Percentiles rank a stretch among this genome's conserved stretches.
Evolutionary conservation across 2,329 filamentous ascomycete species (phyloP).

Genomic region (Thelonectria blattea): DNA sequence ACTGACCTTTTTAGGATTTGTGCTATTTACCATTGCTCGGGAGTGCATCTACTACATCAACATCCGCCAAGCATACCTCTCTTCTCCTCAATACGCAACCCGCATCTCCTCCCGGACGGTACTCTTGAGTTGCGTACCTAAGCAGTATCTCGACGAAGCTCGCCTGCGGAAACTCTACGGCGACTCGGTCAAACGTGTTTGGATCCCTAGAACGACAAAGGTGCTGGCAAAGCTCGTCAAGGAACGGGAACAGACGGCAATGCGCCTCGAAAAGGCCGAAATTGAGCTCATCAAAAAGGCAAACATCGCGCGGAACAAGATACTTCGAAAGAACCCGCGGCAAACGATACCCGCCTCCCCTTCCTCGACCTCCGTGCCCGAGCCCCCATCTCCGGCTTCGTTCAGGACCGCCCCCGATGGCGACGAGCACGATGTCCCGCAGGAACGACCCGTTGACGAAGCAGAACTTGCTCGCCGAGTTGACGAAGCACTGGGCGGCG

Average conservation of each 20-base stretch:
- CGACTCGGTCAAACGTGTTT: conserved; percentile 79
- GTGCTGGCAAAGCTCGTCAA: conserved; percentile 82
- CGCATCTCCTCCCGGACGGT: conserved; percentile 91
- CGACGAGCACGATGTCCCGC: conserved; percentile 12
- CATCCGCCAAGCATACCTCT: conserved; percentile 87
- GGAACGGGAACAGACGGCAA: conserved; percentile 78
- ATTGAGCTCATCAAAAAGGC: conserved; percentile 82
- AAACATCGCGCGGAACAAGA: conserved; percentile 73
- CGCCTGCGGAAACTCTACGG: conserved; percentile 83
- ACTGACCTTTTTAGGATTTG: conserved; percentile 64
- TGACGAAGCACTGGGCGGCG: conserved; percentile 5
- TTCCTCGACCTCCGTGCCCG: conserved; percentile 9
- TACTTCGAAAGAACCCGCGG: conserved; percentile 14
- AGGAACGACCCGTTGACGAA: not conserved
- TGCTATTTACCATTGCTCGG: conserved; percentile 86
- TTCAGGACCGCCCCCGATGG: conserved; percentile 21
- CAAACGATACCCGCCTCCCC: conserved; percentile 16
- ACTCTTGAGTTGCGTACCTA: conserved; percentile 84
- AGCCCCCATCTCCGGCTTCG: conserved; percentile 23
- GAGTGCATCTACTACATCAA: conserved; percentile 94
- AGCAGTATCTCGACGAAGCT: conserved; percentile 76
- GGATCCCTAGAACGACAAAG: conserved; percentile 79
- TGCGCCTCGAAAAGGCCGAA: conserved; percentile 85
- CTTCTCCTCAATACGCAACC: conserved; percentile 82
- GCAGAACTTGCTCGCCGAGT: conserved; percentile 10